Conservation (phyloP, 2,329 filamentous ascomycete species). For the Venturia carpophila region DNA sequence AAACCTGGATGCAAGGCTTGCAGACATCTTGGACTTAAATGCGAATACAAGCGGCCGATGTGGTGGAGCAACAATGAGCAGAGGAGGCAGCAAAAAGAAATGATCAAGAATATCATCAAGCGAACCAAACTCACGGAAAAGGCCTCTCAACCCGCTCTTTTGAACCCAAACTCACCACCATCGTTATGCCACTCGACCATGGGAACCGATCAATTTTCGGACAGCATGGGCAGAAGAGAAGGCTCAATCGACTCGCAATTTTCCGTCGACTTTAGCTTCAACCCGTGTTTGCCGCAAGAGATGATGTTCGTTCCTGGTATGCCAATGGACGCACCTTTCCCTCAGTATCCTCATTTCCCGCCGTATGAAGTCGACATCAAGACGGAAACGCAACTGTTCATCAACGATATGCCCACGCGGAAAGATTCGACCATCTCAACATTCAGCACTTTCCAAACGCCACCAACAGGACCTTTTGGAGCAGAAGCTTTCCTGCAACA, state of each 20-base stretch:
- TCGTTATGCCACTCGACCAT: slow-evolving; percentile 74
- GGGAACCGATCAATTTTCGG: slow-evolving; percentile 72
- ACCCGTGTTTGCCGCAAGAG: slow-evolving; percentile 48
- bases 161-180: slow-evolving; percentile 57
- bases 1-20: slow-evolving; percentile 58
- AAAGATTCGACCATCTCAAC: slow-evolving; percentile 83
- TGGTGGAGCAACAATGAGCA: slow-evolving; percentile 97
- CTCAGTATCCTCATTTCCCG: slow-evolving; percentile 53
- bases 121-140: slow-evolving; percentile 91
- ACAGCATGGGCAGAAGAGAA: slow-evolving; percentile 63
- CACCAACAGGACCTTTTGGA: slow-evolving; percentile 60
- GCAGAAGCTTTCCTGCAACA: slow-evolving; percentile 65
- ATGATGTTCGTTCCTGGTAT: slow-evolving; percentile 42
- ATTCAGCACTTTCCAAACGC: slow-evolving; percentile 82
- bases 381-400: slow-evolving; percentile 87
- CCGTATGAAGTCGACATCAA: slow-evolving; percentile 95
- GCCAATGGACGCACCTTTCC: slow-evolving; percentile 44
- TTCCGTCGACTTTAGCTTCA: slow-evolving; percentile 57
- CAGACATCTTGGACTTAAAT: slow-evolving; percentile 68
- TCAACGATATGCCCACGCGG: slow-evolving; percentile 80
- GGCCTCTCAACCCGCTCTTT: slow-evolving; percentile 43
- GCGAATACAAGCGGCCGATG: slow-evolving; percentile 92
- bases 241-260: slow-evolving; percentile 75
- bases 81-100: slow-evolving; percentile 78
- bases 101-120: slow-evolving; percentile 97